Evolutionary conservation across 202 grass and related monocot species (phyloP), one percentile per base, ranked within the genome.

Genomic region (Carex arenaria): DNA sequence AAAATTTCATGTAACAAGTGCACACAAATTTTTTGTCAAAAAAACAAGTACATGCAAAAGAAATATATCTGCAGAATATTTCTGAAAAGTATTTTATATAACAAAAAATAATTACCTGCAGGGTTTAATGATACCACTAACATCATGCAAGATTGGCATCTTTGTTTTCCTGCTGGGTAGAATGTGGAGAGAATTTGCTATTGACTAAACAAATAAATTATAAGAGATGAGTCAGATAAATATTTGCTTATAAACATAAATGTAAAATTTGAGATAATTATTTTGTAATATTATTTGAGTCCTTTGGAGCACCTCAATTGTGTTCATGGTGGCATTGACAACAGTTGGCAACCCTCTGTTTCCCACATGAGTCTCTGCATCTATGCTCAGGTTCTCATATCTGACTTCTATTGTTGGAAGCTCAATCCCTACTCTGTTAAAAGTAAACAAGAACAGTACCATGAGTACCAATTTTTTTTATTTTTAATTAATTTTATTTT

Each of bases 391-490:
- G 32, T 89, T 36, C 79, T 89, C 87, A 60, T 66, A 89, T 42
- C 87, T 73, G 26, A 89, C 83, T 74, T 89, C 87, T 52, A 89
- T 85, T 11, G 87, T 89, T 38, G 83, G 87, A 64, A 77, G 49
- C 2, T 83, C 49, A 23, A 89, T 85, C 4, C 87, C 83, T 13
- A 83, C 87, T 43, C 84, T 89, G 78, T 45, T 72, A 32, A n/a
- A 14, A 79, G 12, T 80, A 64, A 47, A 71, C 13, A 75, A 12
- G 52, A 43, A n/a, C 7, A 75, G 6, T n/a, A 49, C 45, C 69
- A 51, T 51, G 3, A 38, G 31, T 17, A 67, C 30, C 0, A 17
- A 38, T 8, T 31, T 9, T 67, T 38, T 18, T 32, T 13, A 34
- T 60, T 18, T 9, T 26, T 61, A 6, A 19, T 64, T 5, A 18